These are phyloP conservation scores for Cytospora schulzeri DNA, from an alignment of 2,329 filamentous ascomycete genomes.

Conservation along the genomic window DNA sequence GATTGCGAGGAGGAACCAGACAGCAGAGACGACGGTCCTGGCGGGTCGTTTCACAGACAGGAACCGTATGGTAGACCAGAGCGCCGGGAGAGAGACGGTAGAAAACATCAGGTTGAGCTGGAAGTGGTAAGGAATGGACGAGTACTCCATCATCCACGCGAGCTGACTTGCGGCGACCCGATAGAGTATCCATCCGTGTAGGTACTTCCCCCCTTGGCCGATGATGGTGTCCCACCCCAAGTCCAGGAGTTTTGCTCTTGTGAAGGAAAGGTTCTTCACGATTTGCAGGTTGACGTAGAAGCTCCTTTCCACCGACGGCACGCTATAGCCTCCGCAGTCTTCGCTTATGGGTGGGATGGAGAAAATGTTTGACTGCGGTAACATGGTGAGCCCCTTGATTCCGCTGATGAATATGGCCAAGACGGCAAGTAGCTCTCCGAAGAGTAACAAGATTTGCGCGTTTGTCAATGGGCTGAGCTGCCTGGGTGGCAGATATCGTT, in stretches of 20 bases:
- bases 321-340: slow-evolving; percentile 14
- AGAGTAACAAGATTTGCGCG: background rate
- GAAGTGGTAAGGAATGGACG: slow-evolving; percentile 13
- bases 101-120: slow-evolving; percentile 16
- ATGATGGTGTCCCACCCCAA: slow-evolving; percentile 14
- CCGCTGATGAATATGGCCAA: background rate
- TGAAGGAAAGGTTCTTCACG: slow-evolving; percentile 7
- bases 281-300: slow-evolving; percentile 19
- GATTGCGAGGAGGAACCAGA: slow-evolving; percentile 22
- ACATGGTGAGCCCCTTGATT: slow-evolving; percentile 5
- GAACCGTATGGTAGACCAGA: slow-evolving; percentile 10
- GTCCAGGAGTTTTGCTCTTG: slow-evolving; percentile 15
- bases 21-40: slow-evolving; percentile 5
- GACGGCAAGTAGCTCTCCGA: background rate
- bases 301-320: slow-evolving; percentile 11
- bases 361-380: background rate
- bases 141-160: slow-evolving; percentile 20
- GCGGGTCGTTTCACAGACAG: slow-evolving; percentile 2
- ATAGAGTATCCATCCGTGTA: slow-evolving; percentile 15
- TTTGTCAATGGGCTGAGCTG: slow-evolving; percentile 7
- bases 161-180: slow-evolving; percentile 11
- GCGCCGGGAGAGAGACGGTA: slow-evolving; percentile 7
- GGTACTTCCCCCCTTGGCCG: slow-evolving; percentile 14
- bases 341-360: slow-evolving; percentile 8
- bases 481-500: background rate